A percentile compares a stretch with the other conserved stretches of the same genome.
Evolutionary conservation across 1,284 basidiomycete genomes (phyloP).

Genomic region (Moesziomyces parantarcticus): DNA sequence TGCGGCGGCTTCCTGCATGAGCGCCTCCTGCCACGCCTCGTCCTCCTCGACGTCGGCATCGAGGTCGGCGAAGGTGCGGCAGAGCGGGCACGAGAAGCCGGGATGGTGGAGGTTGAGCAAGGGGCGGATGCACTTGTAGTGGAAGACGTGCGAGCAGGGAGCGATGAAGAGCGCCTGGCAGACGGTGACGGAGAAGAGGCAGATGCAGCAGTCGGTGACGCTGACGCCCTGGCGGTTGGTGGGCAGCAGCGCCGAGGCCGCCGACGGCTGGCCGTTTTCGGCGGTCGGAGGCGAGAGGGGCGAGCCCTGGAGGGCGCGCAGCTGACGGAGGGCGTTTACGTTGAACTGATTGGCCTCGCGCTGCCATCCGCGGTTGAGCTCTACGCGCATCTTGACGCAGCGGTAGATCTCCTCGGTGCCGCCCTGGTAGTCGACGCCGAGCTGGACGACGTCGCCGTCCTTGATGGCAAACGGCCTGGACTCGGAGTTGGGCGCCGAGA

Average conservation of each 20-base stretch:
- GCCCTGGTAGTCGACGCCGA: conserved; percentile 98
- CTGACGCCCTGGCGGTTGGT: conserved; percentile 57
- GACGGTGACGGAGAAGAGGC: conserved; percentile 88
- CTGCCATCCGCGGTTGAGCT: conserved; percentile 85
- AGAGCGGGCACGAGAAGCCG: conserved; percentile 93
- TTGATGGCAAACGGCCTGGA: conserved; percentile 79
- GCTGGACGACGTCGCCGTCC: conserved; percentile 93
- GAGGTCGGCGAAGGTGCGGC: conserved; percentile 83
- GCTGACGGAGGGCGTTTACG: conserved; percentile 81
- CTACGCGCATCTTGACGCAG: conserved; percentile 95
- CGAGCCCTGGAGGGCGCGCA: conserved; percentile 76
- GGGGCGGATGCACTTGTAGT: conserved; percentile 97
- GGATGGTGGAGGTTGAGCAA: conserved; percentile 86
- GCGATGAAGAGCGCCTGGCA: conserved; percentile 97
- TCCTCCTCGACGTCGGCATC: conserved; percentile 89
- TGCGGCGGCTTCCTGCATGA: conserved; percentile 50
- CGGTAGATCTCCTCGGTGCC: conserved; percentile 97
- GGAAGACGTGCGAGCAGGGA: conserved; percentile 85
- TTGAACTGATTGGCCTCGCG: conserved; percentile 91
- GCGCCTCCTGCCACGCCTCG: conserved; percentile 61
- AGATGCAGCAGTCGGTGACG: conserved; percentile 67
- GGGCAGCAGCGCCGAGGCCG: conserved; percentile 23
- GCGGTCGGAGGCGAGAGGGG: conserved; percentile 26
- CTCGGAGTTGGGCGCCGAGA: conserved; percentile 85
- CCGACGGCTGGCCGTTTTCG: conserved; percentile 20